These are phyloP conservation scores for Teunomyces tritomae DNA, from an alignment of 805 yeast genomes.

Conservation along the genomic window DNA sequence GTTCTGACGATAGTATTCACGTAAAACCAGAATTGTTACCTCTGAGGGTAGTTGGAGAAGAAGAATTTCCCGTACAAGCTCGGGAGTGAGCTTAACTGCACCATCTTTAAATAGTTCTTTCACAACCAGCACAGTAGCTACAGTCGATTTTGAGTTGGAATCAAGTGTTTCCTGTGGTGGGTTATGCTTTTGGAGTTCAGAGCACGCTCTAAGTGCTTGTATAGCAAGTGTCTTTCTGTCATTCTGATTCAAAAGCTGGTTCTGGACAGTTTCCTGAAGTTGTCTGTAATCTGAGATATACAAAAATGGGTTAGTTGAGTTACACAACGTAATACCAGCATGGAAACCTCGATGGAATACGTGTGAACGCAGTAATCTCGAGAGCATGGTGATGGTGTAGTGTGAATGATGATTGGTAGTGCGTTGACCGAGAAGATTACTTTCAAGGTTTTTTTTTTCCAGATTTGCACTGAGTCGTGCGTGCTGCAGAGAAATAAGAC, in stretches of 20 bases:
- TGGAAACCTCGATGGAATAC: not conserved
- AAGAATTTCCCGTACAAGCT: conserved; percentile 27
- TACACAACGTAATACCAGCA: not conserved
- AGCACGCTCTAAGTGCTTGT: conserved; percentile 4
- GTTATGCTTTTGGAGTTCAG: conserved; percentile 5
- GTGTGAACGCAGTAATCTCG: not conserved
- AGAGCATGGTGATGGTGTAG: not conserved
- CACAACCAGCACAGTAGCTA: conserved; percentile 11
- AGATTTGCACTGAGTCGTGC: not conserved
- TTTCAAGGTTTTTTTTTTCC: not conserved
- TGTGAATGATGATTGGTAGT: not conserved
- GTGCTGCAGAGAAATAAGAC: not conserved
- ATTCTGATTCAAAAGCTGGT: not conserved
- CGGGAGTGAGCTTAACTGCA: conserved; percentile 18
- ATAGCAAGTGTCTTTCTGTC: not conserved
- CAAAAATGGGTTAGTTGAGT: not conserved
- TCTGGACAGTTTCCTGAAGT: conserved; percentile 1
- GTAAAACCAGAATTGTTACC: conserved; percentile 23
- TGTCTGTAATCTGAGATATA: conserved; percentile 5
- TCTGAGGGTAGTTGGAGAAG: conserved; percentile 31
- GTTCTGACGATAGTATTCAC: conserved; percentile 16
- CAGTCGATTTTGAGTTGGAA: conserved; percentile 8
- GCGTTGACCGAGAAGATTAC: not conserved
- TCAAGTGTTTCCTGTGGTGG: conserved; percentile 19
- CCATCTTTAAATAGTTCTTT: conserved; percentile 19